phyloP scores from a whole-genome alignment of 2,329 filamentous ascomycete species.

The Coniochaeta hoffmannii region DNA sequence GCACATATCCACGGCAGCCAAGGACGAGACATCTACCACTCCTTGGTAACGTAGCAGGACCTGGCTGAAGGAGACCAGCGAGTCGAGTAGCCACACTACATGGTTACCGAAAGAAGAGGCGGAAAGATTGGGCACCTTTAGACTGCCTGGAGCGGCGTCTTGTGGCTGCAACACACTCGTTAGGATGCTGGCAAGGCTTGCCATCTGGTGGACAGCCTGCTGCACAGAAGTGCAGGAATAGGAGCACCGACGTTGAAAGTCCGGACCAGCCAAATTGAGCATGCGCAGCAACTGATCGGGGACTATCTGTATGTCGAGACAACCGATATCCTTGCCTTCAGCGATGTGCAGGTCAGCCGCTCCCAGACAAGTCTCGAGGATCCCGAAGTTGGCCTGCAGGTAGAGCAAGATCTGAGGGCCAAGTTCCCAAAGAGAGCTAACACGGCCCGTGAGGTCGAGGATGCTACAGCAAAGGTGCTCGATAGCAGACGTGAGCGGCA shows the following conservation, averaged over 20 bases:
- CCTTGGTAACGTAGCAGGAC: neutral
- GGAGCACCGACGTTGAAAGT: neutral
- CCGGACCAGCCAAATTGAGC: neutral
- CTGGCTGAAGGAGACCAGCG: neutral
- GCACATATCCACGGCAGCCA: neutral
- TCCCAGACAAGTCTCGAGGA: neutral
- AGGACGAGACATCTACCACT: neutral
- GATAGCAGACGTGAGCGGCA: conserved; percentile 41
- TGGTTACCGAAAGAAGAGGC: neutral
- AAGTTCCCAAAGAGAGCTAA: conserved; percentile 40
- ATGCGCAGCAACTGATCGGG: neutral
- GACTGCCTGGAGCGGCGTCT: neutral
- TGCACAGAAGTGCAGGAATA: neutral
- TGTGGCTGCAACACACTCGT: neutral
- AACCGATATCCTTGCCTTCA: neutral
- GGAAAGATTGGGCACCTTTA: neutral
- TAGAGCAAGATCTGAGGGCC: conserved; percentile 38
- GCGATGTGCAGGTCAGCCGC: neutral
- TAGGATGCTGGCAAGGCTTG: neutral
- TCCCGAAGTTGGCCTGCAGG: conserved; percentile 34
- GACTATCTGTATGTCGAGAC: neutral
- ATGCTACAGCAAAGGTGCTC: conserved; percentile 44
- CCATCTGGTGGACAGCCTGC: neutral
- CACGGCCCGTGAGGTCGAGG: conserved; percentile 35
- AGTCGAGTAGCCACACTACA: conserved; percentile 3